Evolutionary conservation across 805 yeast species (phyloP).

Genomic region (Candida namnaoensis): DNA sequence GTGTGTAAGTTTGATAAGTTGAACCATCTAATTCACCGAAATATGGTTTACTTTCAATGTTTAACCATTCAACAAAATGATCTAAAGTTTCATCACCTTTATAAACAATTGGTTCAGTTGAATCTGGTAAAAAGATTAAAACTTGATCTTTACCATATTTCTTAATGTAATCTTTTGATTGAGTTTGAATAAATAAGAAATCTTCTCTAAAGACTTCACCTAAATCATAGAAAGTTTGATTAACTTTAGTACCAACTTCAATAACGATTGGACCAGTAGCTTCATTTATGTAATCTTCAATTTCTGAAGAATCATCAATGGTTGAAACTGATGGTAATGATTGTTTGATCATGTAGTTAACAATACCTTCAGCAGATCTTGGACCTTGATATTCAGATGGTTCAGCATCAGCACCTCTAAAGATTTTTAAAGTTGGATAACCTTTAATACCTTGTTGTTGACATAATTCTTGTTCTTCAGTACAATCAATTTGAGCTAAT

Average conservation of each 20-base stretch:
- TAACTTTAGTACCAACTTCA: slow-evolving; percentile 40
- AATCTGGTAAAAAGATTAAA: slow-evolving; percentile 21
- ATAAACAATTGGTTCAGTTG: slow-evolving; percentile 21
- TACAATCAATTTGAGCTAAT: slow-evolving; percentile 82
- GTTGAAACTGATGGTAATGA: slow-evolving; percentile 67
- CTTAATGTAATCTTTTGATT: slow-evolving; percentile 23
- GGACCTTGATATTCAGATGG: slow-evolving; percentile 74
- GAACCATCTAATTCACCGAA: slow-evolving; percentile 83
- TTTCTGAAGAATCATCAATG: slow-evolving; percentile 35
- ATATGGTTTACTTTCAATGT: slow-evolving; percentile 64
- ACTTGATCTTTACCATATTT: slow-evolving; percentile 24
- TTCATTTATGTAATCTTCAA: slow-evolving; percentile 40
- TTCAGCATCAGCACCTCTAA: slow-evolving; percentile 37
- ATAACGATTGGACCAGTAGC: slow-evolving; percentile 46
- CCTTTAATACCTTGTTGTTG: slow-evolving; percentile 62
- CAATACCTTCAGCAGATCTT: slow-evolving; percentile 74
- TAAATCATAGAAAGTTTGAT: slow-evolving; percentile 48
- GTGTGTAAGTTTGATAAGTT: slow-evolving; percentile 69
- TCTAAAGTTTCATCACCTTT: slow-evolving; percentile 17
- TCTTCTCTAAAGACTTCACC: slow-evolving; percentile 63
- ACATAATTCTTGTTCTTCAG: slow-evolving; percentile 68
- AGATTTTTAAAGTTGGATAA: slow-evolving; percentile 77
- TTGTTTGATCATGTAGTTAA: slow-evolving; percentile 71
- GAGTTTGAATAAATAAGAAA: slow-evolving; percentile 48
- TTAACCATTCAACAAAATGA: slow-evolving; percentile 20